Evolutionary conservation across 2,329 filamentous ascomycete species (phyloP).

Genomic region (Fusarium sp.): DNA sequence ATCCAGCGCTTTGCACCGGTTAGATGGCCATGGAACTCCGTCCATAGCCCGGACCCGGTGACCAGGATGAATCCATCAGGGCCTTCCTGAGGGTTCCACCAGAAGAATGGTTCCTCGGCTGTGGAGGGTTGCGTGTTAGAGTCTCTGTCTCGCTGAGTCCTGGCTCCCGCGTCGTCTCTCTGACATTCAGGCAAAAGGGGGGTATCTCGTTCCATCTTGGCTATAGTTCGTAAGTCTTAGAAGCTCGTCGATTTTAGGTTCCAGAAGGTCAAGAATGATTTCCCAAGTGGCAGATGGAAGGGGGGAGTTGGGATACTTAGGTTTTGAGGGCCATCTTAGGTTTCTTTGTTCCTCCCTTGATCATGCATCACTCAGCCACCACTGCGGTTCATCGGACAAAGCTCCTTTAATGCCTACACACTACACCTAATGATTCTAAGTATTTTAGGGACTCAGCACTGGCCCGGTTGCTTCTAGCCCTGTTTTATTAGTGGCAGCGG

Average conservation of each 20-base stretch:
- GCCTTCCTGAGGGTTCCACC: not conserved
- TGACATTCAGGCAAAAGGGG: not conserved
- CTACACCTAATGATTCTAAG: not conserved
- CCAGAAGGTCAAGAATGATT: not conserved
- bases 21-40: not conserved
- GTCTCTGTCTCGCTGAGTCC: not conserved
- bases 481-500: not conserved
- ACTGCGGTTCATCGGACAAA: not conserved
- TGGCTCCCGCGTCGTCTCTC: not conserved
- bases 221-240: not conserved
- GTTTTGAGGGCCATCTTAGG: not conserved
- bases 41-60: not conserved
- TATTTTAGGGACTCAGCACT: not conserved
- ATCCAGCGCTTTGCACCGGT: not conserved
- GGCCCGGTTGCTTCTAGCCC: not conserved
- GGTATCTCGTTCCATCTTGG: not conserved
- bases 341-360: not conserved
- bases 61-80: not conserved
- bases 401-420: not conserved
- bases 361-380: not conserved
- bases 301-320: not conserved
- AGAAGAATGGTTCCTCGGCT: not conserved
- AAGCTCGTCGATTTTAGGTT: not conserved
- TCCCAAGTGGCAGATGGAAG: not conserved
- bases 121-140: not conserved